Evolutionary conservation across 1,139 yeast species (phyloP), one percentile per base, ranked within the genome.

Genomic region (Saccharomycopsis phalli): DNA sequence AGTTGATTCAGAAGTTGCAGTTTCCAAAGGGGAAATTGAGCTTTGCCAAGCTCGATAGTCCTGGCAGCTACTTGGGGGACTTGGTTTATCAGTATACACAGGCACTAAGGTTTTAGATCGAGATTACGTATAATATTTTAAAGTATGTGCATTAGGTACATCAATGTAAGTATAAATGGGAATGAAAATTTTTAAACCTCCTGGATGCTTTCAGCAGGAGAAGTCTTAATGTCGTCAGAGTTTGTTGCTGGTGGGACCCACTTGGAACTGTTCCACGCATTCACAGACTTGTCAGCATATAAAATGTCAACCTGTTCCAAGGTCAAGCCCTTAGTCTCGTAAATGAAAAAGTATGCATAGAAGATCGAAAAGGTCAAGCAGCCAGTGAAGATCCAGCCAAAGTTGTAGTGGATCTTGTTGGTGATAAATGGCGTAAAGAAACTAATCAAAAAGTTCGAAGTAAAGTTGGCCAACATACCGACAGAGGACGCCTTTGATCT

Each of bases 401-500:
- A 80, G 66, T 74, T 65, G 59, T 71, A 70, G 53, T 65, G 64
- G 51, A 72, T 72, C 37, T 67, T 68, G 46, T 54, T 54, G 37
- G 81, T 74, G 52, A 80, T 76, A 62, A 76, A 76, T 48, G 87
- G 84, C 45, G 87, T 79, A 66, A 76, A 77, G 69, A 79, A 77
- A n/a, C 82, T 72, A 57, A 80, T 78, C 53, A 78, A 68, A 73
- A 81, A 81, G 56, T 84, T 84, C 76, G 79, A 76, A 39, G 77
- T 46, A 91, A 91, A 82, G 65, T 80, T 81, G 42, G 81, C 70
- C 45, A 80, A 81, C 32, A 75, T 68, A 39, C 88, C 81, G 48
- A 81, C 61, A 48, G 84, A 76, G 78, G 81, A 79, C 50, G 80
- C 84, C 66, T 81, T 80, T 37, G 86, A 70, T 63, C 83, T 76